phyloP scores from a whole-genome alignment of 202 grass and related monocot species.

The Panicum hallii region DNA sequence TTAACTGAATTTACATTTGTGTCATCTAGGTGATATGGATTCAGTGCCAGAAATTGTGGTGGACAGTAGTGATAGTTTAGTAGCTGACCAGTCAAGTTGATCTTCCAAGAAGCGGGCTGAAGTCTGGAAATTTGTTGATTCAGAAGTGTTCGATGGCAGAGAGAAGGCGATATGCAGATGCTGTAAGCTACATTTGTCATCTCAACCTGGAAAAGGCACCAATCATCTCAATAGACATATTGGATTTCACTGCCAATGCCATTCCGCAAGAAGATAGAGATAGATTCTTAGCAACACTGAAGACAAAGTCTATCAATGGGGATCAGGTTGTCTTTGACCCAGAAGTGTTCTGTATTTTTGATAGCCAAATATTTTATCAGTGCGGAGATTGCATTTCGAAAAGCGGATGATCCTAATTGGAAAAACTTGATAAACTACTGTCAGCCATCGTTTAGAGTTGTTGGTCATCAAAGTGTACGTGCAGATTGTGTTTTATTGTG shows the following conservation, averaged over 20 bases:
- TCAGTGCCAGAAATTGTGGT: too few species aligned
- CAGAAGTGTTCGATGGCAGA: not conserved
- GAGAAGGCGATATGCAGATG: not conserved
- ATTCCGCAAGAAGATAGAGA: not conserved
- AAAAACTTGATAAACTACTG: too few species aligned
- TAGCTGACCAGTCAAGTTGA: not conserved
- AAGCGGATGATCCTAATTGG: too few species aligned
- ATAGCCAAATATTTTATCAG: not conserved
- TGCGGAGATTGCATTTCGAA: too few species aligned
- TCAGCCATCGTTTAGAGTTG: too few species aligned
- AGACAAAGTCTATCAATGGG: not conserved
- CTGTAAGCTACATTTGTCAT: not conserved
- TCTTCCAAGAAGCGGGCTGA: too few species aligned
- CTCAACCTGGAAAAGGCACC: not conserved
- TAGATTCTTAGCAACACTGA: too few species aligned
- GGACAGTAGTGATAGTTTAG: too few species aligned
- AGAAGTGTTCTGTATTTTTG: not conserved
- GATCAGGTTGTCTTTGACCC: not conserved
- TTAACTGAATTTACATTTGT: too few species aligned
- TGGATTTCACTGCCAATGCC: not conserved
- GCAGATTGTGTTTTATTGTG: too few species aligned
- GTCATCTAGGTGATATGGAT: too few species aligned
- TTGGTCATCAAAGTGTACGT: too few species aligned
- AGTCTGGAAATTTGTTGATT: not conserved
- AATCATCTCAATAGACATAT: not conserved